phyloP scores from a whole-genome alignment of 2,329 filamentous ascomycete genomes.

The Rhytidhysteron rufulum region DNA sequence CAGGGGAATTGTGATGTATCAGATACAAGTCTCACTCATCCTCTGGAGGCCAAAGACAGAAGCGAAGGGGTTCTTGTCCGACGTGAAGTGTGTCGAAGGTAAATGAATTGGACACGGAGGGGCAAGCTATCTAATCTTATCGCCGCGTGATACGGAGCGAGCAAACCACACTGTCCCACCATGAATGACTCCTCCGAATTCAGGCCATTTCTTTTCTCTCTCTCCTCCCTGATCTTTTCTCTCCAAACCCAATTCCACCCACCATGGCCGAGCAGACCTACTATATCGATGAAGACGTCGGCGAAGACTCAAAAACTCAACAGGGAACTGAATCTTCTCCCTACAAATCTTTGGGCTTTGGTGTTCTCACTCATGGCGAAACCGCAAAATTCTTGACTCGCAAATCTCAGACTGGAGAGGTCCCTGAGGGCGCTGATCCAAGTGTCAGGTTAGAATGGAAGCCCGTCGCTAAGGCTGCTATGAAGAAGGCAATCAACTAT shows the following conservation, averaged over 20 bases:
- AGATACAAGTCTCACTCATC: too few relatives aligned
- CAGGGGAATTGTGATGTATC: too few relatives aligned
- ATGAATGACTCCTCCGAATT: slow-evolving; percentile 14
- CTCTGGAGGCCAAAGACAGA: too few relatives aligned
- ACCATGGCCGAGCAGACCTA: slow-evolving; percentile 45
- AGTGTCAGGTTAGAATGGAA: slow-evolving; percentile 69
- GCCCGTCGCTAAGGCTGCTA: slow-evolving; percentile 73
- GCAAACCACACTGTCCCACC: slow-evolving; percentile 11
- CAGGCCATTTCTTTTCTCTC: too few relatives aligned
- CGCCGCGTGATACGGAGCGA: background rate
- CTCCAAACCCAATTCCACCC: slow-evolving; percentile 22
- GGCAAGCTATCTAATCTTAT: too few relatives aligned
- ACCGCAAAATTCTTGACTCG: slow-evolving; percentile 63
- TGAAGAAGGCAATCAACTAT: slow-evolving; percentile 78
- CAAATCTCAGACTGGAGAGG: slow-evolving; percentile 45
- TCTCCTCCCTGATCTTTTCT: too few relatives aligned
- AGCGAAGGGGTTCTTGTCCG: background rate
- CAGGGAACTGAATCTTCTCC: slow-evolving; percentile 69
- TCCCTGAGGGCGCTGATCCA: slow-evolving; percentile 51
- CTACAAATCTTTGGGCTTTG: slow-evolving; percentile 76
- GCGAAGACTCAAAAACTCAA: slow-evolving; percentile 63
- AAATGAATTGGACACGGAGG: slow-evolving; percentile 11
- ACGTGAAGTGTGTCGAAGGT: background rate
- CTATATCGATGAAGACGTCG: slow-evolving; percentile 79
- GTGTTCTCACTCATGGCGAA: slow-evolving; percentile 68